These are phyloP conservation scores for Russula olivacea DNA, from an alignment of 768 basidiomycete species.

Conservation along the genomic window DNA sequence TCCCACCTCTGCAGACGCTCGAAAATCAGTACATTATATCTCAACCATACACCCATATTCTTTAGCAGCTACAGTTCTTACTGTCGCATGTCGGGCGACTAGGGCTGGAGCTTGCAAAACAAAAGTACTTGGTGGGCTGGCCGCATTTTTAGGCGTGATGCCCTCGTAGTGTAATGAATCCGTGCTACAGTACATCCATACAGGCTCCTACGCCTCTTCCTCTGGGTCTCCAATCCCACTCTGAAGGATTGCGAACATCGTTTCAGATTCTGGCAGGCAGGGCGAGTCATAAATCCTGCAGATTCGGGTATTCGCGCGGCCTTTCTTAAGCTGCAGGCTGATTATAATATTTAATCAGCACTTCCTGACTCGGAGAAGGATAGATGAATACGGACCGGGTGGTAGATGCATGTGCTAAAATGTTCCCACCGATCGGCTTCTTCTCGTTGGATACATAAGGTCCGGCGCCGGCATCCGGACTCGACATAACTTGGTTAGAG, in stretches of 20 bases:
- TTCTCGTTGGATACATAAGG: slow-evolving; percentile 88
- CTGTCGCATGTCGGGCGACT: neutral
- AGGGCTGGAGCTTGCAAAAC: neutral
- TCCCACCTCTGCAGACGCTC: neutral
- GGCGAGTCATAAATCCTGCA: slow-evolving; percentile 99
- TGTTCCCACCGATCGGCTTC: slow-evolving; percentile 99
- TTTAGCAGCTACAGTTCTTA: neutral
- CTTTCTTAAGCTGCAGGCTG: slow-evolving; percentile 88
- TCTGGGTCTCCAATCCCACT: slow-evolving; percentile 94
- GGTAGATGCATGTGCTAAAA: slow-evolving; percentile 98
- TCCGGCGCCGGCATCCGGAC: slow-evolving; percentile 87
- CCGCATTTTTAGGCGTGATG: neutral
- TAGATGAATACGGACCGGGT: slow-evolving; percentile 56
- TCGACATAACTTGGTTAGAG: slow-evolving; percentile 99
- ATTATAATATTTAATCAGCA: neutral
- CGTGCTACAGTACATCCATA: slow-evolving; percentile 2
- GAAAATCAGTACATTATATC: neutral
- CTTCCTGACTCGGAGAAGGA: neutral
- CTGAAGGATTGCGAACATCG: slow-evolving; percentile 86
- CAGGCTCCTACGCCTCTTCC: slow-evolving; percentile 54
- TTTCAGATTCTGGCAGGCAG: slow-evolving; percentile 94
- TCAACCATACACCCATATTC: neutral
- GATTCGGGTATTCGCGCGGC: slow-evolving; percentile 82
- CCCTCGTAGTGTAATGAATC: neutral
- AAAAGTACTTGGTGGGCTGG: neutral